Percentiles rank a stretch among this genome's conserved stretches.
Conservation (phyloP, 352 stramenopile genomes). For the Globisporangium rhizosaccharum region DNA sequence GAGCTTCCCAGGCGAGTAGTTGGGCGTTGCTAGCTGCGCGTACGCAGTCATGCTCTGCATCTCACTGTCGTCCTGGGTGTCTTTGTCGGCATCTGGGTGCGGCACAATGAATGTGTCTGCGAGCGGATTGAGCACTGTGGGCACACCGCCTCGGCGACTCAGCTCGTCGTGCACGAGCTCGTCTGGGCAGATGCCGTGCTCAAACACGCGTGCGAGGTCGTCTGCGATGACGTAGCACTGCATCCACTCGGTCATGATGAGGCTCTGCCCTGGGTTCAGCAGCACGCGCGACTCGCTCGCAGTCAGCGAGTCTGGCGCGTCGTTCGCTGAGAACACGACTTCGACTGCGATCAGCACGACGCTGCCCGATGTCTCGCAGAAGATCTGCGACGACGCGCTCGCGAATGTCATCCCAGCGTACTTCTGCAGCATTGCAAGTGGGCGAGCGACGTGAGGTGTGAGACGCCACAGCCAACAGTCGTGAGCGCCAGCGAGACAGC, state of each 20-base stretch:
- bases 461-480: not conserved
- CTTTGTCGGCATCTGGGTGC: slow-evolving; percentile 14
- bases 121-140: slow-evolving; percentile 39
- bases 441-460: not conserved
- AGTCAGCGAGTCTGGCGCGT: slow-evolving; percentile 18
- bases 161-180: slow-evolving; percentile 40
- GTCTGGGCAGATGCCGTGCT: slow-evolving; percentile 48
- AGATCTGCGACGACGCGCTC: slow-evolving; percentile 48
- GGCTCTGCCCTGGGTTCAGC: slow-evolving; percentile 65
- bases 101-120: slow-evolving; percentile 44
- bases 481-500: not conserved
- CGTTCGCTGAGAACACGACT: slow-evolving; percentile 48
- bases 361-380: slow-evolving; percentile 55
- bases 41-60: slow-evolving; percentile 50
- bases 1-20: slow-evolving; percentile 7
- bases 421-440: slow-evolving; percentile 21
- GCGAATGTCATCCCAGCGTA: slow-evolving; percentile 71
- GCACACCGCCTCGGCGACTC: slow-evolving; percentile 19
- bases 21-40: slow-evolving; percentile 39
- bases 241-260: slow-evolving; percentile 75
- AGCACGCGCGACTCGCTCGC: slow-evolving; percentile 58
- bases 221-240: slow-evolving; percentile 86
- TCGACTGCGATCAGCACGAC: slow-evolving; percentile 80
- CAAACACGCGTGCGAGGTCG: slow-evolving; percentile 61
- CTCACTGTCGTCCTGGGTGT: slow-evolving; percentile 13